Base-by-base conservation (phyloP, 306 rosid genomes). In the Dicorynia guianensis region DNA sequence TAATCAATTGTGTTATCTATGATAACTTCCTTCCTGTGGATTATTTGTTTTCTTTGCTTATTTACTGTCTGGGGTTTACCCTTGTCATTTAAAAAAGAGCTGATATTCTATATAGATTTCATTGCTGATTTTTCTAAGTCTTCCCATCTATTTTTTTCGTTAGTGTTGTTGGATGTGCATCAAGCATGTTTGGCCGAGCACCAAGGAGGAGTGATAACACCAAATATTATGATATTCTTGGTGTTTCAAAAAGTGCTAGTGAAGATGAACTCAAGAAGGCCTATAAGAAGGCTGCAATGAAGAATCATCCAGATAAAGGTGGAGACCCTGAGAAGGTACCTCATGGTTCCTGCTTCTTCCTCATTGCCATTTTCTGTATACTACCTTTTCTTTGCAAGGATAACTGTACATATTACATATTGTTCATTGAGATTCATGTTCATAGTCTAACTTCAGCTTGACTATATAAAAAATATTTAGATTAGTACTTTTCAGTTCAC, bases 271-370 rank as follows among this genome's bases (percentile, higher is more conserved):
- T 89, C 46, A 91, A 91, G 81, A 91, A 91, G 69, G 97, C 97
- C 57, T 91, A 91, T 62, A 87, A 60, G 67, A 91, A 80, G 77
- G 93, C 94, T 3, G 97, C 97, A 11, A 89, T 91, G 34, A 85
- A 84, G 87, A 91, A 85, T 69, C 97, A 91, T 80, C 97, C 93
- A 0, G 97, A 91, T 67, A 89, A 91, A 73, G 97, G 94, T 71
- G 97, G 97, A 47, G 97, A 91, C 69, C 93, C 97, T 60, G 93
- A 91, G 72, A 91, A 91, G 89, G 97, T 91, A 18, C 44, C 18
- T 69, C 56, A 30, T 54, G 75, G 38, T 48, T 60, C 18, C 55
- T 18, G 25, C 55, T 14, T 42, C 18, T 64, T 60, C 38, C 3
- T 43, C 25, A 47, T 25, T 25, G 30, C 30, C 59, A 57, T 70